Evolutionary conservation across 148 eudicot species (phyloP).

Genomic region (Heliamphora exappendiculata): DNA sequence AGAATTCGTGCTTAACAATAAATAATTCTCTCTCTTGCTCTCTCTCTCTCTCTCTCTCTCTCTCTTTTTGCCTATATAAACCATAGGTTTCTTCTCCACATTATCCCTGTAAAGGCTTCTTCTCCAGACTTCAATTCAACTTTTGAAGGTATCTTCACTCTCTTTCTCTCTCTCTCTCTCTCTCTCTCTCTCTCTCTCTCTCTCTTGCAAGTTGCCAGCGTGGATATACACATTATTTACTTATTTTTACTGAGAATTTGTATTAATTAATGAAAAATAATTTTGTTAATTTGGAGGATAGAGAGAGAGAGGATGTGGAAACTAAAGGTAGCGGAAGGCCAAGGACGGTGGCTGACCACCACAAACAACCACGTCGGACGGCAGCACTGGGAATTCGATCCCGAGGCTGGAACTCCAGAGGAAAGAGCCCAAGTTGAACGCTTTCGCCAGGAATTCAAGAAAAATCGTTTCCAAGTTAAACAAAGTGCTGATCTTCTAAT

Average conservation of each 20-base stretch:
- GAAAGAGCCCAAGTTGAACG: constrained; percentile 39
- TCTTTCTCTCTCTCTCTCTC: too few species aligned
- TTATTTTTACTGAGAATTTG: background rate
- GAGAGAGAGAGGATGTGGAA: constrained; percentile 33
- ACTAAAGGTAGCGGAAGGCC: constrained; percentile 42
- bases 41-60: too few species aligned
- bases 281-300: background rate
- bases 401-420: constrained; percentile 36
- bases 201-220: too few species aligned
- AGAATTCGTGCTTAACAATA: too few species aligned
- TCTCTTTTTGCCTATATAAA: too few species aligned
- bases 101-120: too few species aligned
- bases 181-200: too few species aligned
- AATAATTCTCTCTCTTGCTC: too few species aligned
- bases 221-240: background rate
- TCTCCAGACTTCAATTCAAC: too few species aligned
- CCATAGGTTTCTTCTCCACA: too few species aligned
- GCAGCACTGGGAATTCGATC: constrained; percentile 57
- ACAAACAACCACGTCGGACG: constrained; percentile 48
- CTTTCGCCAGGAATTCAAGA: constrained; percentile 26
- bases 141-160: too few species aligned
- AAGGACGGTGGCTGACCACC: constrained; percentile 33
- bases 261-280: background rate
- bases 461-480: constrained; percentile 28
- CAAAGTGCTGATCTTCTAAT: constrained; percentile 51